These are phyloP conservation scores for Rhizomucor pusillus DNA, from an alignment of 371 early-diverging fungal genomes.

Conservation along the genomic window DNA sequence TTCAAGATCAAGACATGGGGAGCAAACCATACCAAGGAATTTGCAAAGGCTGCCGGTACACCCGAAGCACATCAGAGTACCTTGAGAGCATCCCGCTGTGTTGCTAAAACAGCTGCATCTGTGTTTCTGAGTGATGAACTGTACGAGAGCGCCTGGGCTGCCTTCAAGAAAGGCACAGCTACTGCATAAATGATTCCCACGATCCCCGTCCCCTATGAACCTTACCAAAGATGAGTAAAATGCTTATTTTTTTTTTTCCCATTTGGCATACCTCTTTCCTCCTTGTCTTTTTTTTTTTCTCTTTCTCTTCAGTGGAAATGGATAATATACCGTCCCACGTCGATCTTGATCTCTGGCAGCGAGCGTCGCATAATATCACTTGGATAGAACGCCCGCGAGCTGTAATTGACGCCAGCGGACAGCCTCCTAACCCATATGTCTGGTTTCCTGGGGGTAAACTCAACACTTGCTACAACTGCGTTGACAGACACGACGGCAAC, in stretches of 20 bases:
- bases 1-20: slow-evolving; percentile 1
- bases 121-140: slow-evolving; percentile 1
- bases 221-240: too few species aligned
- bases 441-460: slow-evolving; percentile 76
- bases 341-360: slow-evolving; percentile 28
- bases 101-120: slow-evolving; percentile 10
- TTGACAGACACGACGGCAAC: slow-evolving; percentile 78
- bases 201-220: too few species aligned
- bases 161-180: slow-evolving; percentile 8
- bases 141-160: slow-evolving; percentile 5
- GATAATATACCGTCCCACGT: slow-evolving; percentile 10
- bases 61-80: slow-evolving; percentile 56
- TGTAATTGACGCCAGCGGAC: slow-evolving; percentile 12
- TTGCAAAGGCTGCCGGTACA: slow-evolving; percentile 58
- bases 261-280: too few species aligned
- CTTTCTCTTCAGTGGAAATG: background rate
- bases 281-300: background rate
- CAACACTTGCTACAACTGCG: slow-evolving; percentile 91
- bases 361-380: slow-evolving; percentile 32
- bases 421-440: slow-evolving; percentile 31
- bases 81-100: slow-evolving; percentile 12
- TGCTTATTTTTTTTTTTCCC: too few species aligned
- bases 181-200: background rate
- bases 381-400: slow-evolving; percentile 36
- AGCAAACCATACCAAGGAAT: slow-evolving; percentile 56